These are phyloP conservation scores for Ustilago sp. DNA, from an alignment of 1,284 basidiomycete species.

Conservation along the genomic window DNA sequence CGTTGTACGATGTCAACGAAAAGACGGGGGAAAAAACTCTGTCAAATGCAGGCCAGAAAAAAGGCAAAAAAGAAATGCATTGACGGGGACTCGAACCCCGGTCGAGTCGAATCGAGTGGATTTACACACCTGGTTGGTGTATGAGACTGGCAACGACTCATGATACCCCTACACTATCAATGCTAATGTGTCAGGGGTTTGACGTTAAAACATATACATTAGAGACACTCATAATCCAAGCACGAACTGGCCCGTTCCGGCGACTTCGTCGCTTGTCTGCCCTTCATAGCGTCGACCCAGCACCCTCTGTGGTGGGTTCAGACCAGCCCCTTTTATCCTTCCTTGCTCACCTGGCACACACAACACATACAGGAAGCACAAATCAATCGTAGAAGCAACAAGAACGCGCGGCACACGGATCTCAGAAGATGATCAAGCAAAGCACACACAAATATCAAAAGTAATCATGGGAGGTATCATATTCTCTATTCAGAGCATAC, in stretches of 20 bases:
- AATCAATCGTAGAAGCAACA: too few relatives aligned
- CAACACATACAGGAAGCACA: too few relatives aligned
- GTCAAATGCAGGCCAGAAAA: constrained; percentile 1
- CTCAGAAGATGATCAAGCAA: neutral
- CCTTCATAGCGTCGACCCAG: too few relatives aligned
- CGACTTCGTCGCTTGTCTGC: too few relatives aligned
- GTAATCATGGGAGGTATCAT: constrained; percentile 4
- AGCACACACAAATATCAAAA: neutral
- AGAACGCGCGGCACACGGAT: neutral
- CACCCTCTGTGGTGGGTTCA: too few relatives aligned
- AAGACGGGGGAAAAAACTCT: neutral
- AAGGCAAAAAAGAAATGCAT: constrained; percentile 37
- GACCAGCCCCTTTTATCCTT: too few relatives aligned
- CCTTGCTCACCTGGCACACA: too few relatives aligned
- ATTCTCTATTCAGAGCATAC: constrained; percentile 22
- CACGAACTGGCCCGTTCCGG: too few relatives aligned
- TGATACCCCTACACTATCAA: constrained; percentile 59
- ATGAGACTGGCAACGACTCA: constrained; percentile 54
- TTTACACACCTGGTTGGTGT: constrained; percentile 18
- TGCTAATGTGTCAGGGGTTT: neutral
- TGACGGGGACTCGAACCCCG: constrained; percentile 61
- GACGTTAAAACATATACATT: neutral
- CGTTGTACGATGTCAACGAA: neutral
- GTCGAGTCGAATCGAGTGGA: constrained; percentile 52
- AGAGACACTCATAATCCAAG: neutral